Conservation (phyloP, 1,284 basidiomycete species). For the Apiotrichum sp. region DNA sequence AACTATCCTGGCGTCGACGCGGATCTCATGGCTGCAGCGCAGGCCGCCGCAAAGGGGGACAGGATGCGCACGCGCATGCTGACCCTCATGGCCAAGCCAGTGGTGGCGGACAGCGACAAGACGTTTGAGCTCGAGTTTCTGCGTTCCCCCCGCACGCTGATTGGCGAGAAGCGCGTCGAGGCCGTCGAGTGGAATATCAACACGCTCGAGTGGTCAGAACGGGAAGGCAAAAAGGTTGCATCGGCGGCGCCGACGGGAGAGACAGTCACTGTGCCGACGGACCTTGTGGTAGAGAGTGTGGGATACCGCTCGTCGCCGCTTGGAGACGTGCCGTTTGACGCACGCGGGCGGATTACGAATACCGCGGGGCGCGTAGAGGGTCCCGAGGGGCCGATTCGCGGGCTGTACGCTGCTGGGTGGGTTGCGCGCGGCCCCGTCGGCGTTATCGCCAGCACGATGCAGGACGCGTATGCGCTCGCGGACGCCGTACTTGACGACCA, state of each 20-base stretch:
- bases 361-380: constrained; percentile 44
- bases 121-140: constrained; percentile 79
- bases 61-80: constrained; percentile 51
- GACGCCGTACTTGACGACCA: constrained; percentile 35
- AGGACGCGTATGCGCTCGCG: constrained; percentile 66
- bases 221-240: constrained; percentile 13
- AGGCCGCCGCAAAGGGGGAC: constrained; percentile 40
- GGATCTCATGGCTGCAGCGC: constrained; percentile 39
- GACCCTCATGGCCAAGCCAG: constrained; percentile 45
- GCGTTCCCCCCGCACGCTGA: constrained; percentile 59
- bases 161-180: constrained; percentile 43
- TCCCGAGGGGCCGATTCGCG: constrained; percentile 32
- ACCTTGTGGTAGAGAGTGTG: constrained; percentile 79
- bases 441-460: constrained; percentile 90
- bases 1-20: constrained; percentile 41
- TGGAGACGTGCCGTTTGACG: constrained; percentile 46
- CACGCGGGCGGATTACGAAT: constrained; percentile 42
- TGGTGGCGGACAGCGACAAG: constrained; percentile 42
- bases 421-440: constrained; percentile 85
- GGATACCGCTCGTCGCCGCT: constrained; percentile 74
- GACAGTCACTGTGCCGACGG: constrained; percentile 56
- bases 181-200: constrained; percentile 40
- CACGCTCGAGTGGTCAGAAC: constrained; percentile 18
- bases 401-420: constrained; percentile 84
- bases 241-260: constrained; percentile 60